phyloP scores from a whole-genome alignment of 2,329 filamentous ascomycete genomes.

The Sarocladiaceae sp. region DNA sequence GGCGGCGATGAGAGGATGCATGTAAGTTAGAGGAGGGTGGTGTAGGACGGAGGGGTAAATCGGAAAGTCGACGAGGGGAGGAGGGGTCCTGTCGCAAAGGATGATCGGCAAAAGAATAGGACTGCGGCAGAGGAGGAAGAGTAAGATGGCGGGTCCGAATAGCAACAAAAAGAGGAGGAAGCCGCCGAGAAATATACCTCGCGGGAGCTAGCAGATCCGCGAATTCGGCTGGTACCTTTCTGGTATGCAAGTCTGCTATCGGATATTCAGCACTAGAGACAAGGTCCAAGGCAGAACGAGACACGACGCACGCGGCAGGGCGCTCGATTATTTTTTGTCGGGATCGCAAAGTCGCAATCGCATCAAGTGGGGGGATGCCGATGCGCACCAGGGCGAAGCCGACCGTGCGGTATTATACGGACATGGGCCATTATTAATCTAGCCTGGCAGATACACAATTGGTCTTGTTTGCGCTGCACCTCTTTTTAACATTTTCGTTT shows the following conservation, averaged over 20 bases:
- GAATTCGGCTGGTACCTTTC: background rate
- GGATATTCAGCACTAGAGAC: no score
- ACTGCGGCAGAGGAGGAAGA: background rate
- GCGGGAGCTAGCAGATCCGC: background rate
- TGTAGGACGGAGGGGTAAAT: background rate
- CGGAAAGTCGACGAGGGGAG: background rate
- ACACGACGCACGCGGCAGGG: no score
- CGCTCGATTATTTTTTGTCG: conserved; percentile 1
- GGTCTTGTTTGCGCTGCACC: background rate
- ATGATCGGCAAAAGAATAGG: background rate
- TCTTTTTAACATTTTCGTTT: no score
- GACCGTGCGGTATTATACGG: background rate
- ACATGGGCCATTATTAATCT: background rate
- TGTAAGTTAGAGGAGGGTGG: conserved; percentile 14
- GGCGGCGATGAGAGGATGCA: conserved; percentile 31
- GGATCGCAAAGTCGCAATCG: conserved; percentile 7
- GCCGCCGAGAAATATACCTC: conserved; percentile 4
- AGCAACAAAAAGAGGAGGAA: no score
- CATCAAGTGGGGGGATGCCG: conserved; percentile 5
- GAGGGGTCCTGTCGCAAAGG: background rate
- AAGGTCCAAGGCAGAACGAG: no score
- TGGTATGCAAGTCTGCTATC: conserved; percentile 7
- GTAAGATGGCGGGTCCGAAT: background rate
- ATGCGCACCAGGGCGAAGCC: background rate
- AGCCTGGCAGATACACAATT: background rate